phyloP scores from a whole-genome alignment of 106 monocot genomes.

The Gastrodia elata region DNA sequence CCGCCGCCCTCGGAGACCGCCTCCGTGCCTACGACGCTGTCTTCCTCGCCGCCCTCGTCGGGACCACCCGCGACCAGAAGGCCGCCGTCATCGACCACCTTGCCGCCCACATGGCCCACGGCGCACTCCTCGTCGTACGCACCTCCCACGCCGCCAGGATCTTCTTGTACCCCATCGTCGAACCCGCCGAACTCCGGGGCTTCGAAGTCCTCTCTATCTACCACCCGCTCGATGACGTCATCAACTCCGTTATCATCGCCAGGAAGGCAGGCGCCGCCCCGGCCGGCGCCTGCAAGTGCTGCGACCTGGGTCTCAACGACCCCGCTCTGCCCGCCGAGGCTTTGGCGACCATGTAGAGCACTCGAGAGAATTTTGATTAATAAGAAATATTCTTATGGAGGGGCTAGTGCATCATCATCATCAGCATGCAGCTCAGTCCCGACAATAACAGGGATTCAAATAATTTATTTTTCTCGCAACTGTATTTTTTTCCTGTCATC shows the following conservation, averaged over 20 bases:
- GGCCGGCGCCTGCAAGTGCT: constrained; percentile 41
- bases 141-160: constrained; percentile 70
- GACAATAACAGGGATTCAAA: too few relatives aligned
- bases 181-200: constrained; percentile 24
- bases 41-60: constrained; percentile 75
- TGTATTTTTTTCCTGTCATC: too few relatives aligned
- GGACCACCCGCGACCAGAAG: constrained; percentile 43
- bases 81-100: constrained; percentile 51
- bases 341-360: too few relatives aligned
- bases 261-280: constrained; percentile 18
- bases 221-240: constrained; percentile 69
- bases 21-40: constrained; percentile 48
- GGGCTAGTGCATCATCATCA: too few relatives aligned
- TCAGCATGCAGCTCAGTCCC: too few relatives aligned
- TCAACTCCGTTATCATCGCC: constrained; percentile 77
- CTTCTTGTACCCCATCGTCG: constrained; percentile 83
- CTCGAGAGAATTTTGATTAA: constrained; percentile 18
- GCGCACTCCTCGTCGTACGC: constrained; percentile 59
- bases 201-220: constrained; percentile 64
- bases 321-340: too few relatives aligned
- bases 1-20: background rate
- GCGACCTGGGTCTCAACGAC: too few relatives aligned
- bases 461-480: too few relatives aligned
- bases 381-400: constrained; percentile 22
- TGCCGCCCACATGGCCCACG: constrained; percentile 48